phyloP scores from a whole-genome alignment of 1,139 yeast species.

The Hyphopichia pseudoburtonii region DNA sequence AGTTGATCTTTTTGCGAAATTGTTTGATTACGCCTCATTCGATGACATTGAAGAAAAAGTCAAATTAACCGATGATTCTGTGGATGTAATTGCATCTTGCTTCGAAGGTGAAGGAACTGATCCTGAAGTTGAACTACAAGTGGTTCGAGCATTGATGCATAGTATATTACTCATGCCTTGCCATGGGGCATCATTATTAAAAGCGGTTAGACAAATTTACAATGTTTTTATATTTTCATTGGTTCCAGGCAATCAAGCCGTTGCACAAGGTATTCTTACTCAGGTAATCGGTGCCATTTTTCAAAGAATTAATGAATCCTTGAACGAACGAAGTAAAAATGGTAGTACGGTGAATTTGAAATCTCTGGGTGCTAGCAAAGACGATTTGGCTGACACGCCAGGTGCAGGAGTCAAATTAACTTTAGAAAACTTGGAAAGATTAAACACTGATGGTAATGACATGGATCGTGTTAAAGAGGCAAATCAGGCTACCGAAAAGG shows the following conservation, averaged over 20 bases:
- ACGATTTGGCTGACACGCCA: slow-evolving; percentile 20
- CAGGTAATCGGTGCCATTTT: slow-evolving; percentile 87
- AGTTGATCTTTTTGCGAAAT: slow-evolving; percentile 45
- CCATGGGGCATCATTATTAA: slow-evolving; percentile 85
- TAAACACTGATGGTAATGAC: slow-evolving; percentile 51
- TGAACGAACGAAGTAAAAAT: slow-evolving; percentile 14
- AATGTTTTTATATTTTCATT: slow-evolving; percentile 86
- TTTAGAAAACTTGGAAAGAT: slow-evolving; percentile 54
- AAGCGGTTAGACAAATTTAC: slow-evolving; percentile 90
- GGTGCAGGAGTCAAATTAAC: slow-evolving; percentile 41
- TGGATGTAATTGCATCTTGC: slow-evolving; percentile 80
- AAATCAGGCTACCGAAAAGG: slow-evolving; percentile 42
- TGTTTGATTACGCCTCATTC: slow-evolving; percentile 45
- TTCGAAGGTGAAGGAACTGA: slow-evolving; percentile 93
- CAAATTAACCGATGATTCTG: slow-evolving; percentile 76
- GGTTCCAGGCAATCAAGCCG: slow-evolving; percentile 81
- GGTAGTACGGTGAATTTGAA: slow-evolving; percentile 21
- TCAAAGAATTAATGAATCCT: slow-evolving; percentile 59
- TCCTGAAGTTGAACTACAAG: slow-evolving; percentile 84
- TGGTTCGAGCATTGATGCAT: slow-evolving; percentile 86
- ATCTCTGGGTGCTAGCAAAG: slow-evolving; percentile 19
- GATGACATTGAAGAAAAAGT: slow-evolving; percentile 43
- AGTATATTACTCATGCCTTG: slow-evolving; percentile 82
- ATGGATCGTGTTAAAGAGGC: slow-evolving; percentile 54
- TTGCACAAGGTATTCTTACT: slow-evolving; percentile 93